Percentiles rank a stretch among this genome's conserved stretches.
Conservation (phyloP, 768 basidiomycete species). For the Astraeus odoratus region DNA sequence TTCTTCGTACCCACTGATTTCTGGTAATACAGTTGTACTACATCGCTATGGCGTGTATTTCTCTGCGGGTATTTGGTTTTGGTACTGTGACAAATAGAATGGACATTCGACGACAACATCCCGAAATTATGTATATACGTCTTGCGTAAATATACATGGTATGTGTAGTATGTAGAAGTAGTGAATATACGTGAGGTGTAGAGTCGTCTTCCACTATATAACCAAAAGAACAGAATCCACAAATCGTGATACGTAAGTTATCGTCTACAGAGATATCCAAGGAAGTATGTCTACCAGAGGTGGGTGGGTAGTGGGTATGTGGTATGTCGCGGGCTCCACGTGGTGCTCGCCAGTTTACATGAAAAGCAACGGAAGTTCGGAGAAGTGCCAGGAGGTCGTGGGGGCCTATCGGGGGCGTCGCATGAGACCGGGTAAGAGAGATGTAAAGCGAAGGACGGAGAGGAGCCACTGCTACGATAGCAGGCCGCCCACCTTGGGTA, state of each 20-base stretch:
- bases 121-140: background rate
- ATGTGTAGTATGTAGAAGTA: background rate
- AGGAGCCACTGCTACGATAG: background rate
- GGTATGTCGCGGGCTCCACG: background rate
- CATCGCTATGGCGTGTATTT: background rate
- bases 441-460: background rate
- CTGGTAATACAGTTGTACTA: too few species aligned
- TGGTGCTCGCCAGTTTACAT: background rate
- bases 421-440: too few species aligned
- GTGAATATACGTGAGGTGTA: background rate
- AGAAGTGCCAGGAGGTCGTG: too few species aligned
- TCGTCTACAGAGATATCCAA: background rate
- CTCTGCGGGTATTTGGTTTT: background rate
- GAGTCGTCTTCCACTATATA: background rate
- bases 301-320: background rate
- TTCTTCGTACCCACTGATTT: too few species aligned
- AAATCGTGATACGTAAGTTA: background rate
- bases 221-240: background rate
- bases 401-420: too few species aligned
- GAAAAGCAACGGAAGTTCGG: too few species aligned
- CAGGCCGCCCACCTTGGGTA: conserved; percentile 6
- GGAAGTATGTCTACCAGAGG: conserved; percentile 1
- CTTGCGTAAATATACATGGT: background rate
- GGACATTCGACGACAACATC: background rate
- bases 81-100: background rate